Conservation (phyloP, 2,329 filamentous ascomycete genomes). For the Aspergillus clavatus region DNA sequence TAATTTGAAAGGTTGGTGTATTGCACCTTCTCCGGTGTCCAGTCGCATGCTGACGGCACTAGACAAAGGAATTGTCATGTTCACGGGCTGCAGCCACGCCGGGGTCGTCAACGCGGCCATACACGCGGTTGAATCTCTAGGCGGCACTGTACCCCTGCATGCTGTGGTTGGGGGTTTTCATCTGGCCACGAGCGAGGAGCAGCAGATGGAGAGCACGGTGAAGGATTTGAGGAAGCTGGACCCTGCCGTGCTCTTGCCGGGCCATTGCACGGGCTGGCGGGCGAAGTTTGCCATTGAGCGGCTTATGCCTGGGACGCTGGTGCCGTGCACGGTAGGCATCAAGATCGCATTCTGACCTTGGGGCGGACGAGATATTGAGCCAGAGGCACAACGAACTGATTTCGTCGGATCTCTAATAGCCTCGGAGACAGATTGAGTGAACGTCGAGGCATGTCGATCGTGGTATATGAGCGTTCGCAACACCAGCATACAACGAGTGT, state of each 20-base stretch:
- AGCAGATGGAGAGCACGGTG: slow-evolving; percentile 44
- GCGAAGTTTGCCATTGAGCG: slow-evolving; percentile 52
- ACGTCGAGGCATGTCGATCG: too few relatives aligned
- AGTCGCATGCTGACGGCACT: not conserved
- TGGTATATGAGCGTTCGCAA: too few relatives aligned
- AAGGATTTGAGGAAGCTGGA: slow-evolving; percentile 46
- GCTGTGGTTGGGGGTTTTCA: slow-evolving; percentile 53
- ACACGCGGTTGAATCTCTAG: slow-evolving; percentile 42
- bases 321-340: slow-evolving; percentile 49
- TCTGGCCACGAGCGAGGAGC: slow-evolving; percentile 44
- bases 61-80: slow-evolving; percentile 51
- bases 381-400: too few relatives aligned
- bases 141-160: slow-evolving; percentile 40
- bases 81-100: slow-evolving; percentile 54
- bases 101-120: slow-evolving; percentile 51
- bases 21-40: not conserved
- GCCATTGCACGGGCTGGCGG: slow-evolving; percentile 54
- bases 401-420: too few relatives aligned
- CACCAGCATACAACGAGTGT: too few relatives aligned
- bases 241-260: slow-evolving; percentile 49
- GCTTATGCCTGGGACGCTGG: slow-evolving; percentile 47
- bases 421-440: too few relatives aligned
- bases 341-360: slow-evolving; percentile 33
- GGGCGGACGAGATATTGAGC: not conserved
- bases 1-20: slow-evolving; percentile 45